Evolutionary conservation across 2,329 filamentous ascomycete species (phyloP).

Genomic region (Penicillium capsulatum): DNA sequence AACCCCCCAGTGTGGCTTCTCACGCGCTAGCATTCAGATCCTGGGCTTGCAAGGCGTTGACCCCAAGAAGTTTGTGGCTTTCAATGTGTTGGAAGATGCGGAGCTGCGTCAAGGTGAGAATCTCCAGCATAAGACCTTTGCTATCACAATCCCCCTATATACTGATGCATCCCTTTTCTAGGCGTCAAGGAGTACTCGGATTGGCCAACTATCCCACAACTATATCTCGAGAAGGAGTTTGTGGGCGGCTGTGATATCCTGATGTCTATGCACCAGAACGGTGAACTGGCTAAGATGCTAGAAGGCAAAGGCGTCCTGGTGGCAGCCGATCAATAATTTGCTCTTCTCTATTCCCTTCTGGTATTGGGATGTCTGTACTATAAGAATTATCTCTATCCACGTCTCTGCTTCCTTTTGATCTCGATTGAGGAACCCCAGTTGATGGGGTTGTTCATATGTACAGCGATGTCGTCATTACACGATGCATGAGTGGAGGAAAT

Average conservation of each 20-base stretch:
- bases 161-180: constrained; percentile 32
- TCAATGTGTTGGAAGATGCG: constrained; percentile 90
- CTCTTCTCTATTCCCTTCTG: not conserved
- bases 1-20: constrained; percentile 94
- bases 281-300: constrained; percentile 83
- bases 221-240: constrained; percentile 95
- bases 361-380: not conserved
- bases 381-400: not conserved
- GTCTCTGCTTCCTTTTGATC: not conserved
- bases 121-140: not conserved
- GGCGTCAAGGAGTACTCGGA: constrained; percentile 99
- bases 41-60: constrained; percentile 92
- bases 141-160: not conserved
- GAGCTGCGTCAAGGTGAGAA: constrained; percentile 72
- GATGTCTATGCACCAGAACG: constrained; percentile 95
- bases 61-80: constrained; percentile 93
- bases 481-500: not conserved
- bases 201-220: constrained; percentile 97
- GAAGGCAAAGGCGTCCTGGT: constrained; percentile 88
- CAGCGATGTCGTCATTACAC: constrained; percentile 5
- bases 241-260: constrained; percentile 97
- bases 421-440: constrained; percentile 10
- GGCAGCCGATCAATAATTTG: constrained; percentile 48
- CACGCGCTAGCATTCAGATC: constrained; percentile 89
- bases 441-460: constrained; percentile 16